These are phyloP conservation scores for Pseudohyphozyma bogoriensis DNA, from an alignment of 768 basidiomycete species.

Conservation along the genomic window DNA sequence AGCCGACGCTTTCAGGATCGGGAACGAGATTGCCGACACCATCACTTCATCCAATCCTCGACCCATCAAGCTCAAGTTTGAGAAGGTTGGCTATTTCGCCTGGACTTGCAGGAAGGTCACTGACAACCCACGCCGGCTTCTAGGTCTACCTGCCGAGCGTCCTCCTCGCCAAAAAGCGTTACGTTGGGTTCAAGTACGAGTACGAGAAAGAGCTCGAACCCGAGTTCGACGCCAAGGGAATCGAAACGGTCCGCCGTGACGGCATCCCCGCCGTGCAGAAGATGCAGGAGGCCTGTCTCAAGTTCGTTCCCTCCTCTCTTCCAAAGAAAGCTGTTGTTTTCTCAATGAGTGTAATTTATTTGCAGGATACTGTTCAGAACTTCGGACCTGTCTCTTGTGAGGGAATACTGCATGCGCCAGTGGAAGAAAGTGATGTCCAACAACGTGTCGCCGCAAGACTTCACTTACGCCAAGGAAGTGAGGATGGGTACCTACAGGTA, in stretches of 20 bases:
- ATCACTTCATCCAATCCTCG: constrained; percentile 78
- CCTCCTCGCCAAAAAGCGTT: constrained; percentile 95
- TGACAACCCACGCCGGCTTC: too few species aligned
- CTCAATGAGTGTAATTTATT: not conserved
- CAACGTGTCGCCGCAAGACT: constrained; percentile 76
- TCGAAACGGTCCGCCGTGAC: constrained; percentile 90
- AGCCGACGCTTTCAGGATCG: constrained; percentile 86
- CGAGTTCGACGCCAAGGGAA: constrained; percentile 89
- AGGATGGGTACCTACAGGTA: constrained; percentile 87
- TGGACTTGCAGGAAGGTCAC: not conserved
- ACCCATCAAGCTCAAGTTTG: constrained; percentile 93
- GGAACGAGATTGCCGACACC: constrained; percentile 79
- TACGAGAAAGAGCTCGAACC: constrained; percentile 65
- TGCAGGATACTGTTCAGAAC: constrained; percentile 76
- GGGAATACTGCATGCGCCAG: constrained; percentile 70
- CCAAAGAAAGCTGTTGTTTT: constrained; percentile 10
- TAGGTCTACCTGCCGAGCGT: constrained; percentile 92
- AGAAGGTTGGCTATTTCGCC: constrained; percentile 55
- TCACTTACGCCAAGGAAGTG: constrained; percentile 89
- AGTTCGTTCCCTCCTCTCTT: constrained; percentile 44
- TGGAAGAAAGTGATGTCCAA: constrained; percentile 79
- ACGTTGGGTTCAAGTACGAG: constrained; percentile 95
- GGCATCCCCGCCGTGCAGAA: constrained; percentile 83
- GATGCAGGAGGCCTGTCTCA: constrained; percentile 80
- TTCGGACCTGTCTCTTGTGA: constrained; percentile 79